phyloP scores from a whole-genome alignment of 2,329 filamentous ascomycete species.

The Ascochyta fabae region DNA sequence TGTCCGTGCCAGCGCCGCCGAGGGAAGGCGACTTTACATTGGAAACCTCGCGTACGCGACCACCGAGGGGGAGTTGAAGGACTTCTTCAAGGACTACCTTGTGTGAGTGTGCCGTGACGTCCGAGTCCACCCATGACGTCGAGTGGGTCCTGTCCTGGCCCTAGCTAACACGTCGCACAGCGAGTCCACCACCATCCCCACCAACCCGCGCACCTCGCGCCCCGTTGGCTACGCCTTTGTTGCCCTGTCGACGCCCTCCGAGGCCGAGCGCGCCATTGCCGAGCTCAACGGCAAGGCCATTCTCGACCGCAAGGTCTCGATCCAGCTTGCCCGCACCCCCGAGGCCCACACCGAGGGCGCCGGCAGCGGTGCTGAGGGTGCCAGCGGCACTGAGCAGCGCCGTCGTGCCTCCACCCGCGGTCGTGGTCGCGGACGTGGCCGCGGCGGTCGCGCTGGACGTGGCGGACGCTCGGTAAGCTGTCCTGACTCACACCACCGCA shows the following conservation, averaged over 20 bases:
- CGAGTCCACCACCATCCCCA: slow-evolving; percentile 98
- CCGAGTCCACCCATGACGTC: neutral
- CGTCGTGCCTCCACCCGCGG: slow-evolving; percentile 63
- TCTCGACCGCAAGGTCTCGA: slow-evolving; percentile 97
- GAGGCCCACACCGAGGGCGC: slow-evolving; percentile 80
- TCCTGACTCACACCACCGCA: neutral
- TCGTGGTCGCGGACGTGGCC: slow-evolving; percentile 64
- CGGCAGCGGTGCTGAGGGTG: slow-evolving; percentile 75
- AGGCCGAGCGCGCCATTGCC: slow-evolving; percentile 93
- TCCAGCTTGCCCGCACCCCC: slow-evolving; percentile 97
- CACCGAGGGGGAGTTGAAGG: slow-evolving; percentile 99
- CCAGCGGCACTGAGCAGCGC: slow-evolving; percentile 68
- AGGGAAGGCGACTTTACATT: slow-evolving; percentile 99
- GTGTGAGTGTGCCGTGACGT: slow-evolving; percentile 72
- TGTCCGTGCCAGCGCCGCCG: slow-evolving; percentile 94
- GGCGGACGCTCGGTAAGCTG: slow-evolving; percentile 73
- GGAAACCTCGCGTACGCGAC: slow-evolving; percentile 99
- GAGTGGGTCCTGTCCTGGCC: neutral
- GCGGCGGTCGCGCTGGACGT: slow-evolving; percentile 65
- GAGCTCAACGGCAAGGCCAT: slow-evolving; percentile 98
- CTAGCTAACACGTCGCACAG: slow-evolving; percentile 58
- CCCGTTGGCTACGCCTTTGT: slow-evolving; percentile 99
- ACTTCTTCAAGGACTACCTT: slow-evolving; percentile 99
- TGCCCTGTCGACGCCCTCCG: slow-evolving; percentile 90
- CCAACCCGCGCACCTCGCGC: slow-evolving; percentile 98